Conservation (phyloP, 2,329 filamentous ascomycete species). For the Colletotrichum ledebouriae region DNA sequence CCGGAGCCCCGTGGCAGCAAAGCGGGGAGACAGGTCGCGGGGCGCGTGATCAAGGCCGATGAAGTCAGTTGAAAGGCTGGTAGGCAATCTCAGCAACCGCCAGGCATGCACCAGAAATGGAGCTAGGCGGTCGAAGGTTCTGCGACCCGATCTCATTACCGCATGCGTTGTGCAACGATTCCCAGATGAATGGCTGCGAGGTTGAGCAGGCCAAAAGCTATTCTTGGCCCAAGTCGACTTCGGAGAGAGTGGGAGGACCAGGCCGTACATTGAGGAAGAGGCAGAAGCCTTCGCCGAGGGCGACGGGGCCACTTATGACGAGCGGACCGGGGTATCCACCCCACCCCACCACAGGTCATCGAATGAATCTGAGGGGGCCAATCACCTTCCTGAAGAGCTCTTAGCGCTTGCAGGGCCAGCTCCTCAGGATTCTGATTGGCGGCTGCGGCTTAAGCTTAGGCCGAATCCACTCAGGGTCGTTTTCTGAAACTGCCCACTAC, state of each 20-base stretch:
- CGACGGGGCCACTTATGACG: constrained; percentile 12
- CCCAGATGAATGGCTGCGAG: constrained; percentile 33
- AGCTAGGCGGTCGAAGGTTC: constrained; percentile 35
- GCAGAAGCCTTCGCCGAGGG: neutral
- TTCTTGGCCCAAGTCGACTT: constrained; percentile 36
- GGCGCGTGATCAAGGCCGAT: constrained; percentile 14
- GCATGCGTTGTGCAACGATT: constrained; percentile 38
- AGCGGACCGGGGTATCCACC: neutral
- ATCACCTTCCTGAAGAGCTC: constrained; percentile 45
- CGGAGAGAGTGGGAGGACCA: constrained; percentile 23
- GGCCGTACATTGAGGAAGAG: constrained; percentile 24
- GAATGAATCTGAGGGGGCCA: constrained; percentile 46
- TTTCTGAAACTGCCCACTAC: constrained; percentile 45
- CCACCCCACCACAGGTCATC: constrained; percentile 14
- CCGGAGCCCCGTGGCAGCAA: constrained; percentile 29
- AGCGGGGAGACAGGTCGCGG: constrained; percentile 11
- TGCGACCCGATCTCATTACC: constrained; percentile 42
- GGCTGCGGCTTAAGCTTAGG: constrained; percentile 48
- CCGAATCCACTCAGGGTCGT: constrained; percentile 51
- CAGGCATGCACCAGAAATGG: constrained; percentile 22
- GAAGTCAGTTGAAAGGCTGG: constrained; percentile 30
- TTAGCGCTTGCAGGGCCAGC: constrained; percentile 48
- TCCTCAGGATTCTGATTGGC: constrained; percentile 53
- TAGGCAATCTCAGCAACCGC: constrained; percentile 41
- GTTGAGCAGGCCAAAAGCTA: constrained; percentile 33